Evolutionary conservation across 176 grass and related monocot genomes (phyloP).

Genomic region (Lolium rigidum): DNA sequence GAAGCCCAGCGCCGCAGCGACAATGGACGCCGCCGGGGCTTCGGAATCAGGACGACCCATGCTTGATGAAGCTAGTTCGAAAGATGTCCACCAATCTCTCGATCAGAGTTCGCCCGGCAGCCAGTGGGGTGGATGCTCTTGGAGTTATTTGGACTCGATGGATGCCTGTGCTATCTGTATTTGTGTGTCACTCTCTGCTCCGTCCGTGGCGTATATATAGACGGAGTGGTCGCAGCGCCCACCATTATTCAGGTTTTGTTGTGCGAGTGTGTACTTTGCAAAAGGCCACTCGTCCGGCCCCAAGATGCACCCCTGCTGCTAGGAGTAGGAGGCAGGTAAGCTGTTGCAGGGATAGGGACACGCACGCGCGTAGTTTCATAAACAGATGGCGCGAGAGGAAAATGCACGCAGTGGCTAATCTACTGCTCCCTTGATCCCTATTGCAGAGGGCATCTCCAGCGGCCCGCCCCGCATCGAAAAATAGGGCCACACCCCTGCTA

Average conservation of each 20-base stretch:
- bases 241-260: background rate
- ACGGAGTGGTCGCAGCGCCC: background rate
- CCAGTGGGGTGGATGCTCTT: background rate
- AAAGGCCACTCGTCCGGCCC: background rate
- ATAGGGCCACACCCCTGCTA: too few relatives aligned
- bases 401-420: too few relatives aligned
- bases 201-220: background rate
- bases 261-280: background rate
- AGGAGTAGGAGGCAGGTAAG: background rate
- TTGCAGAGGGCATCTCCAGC: too few relatives aligned
- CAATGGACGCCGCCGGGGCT: background rate
- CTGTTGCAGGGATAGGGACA: slow-evolving; percentile 43
- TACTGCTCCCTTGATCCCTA: too few relatives aligned
- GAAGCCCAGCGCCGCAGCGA: background rate
- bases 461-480: too few relatives aligned
- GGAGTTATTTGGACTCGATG: background rate
- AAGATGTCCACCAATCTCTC: background rate
- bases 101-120: background rate
- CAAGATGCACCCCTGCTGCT: background rate
- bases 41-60: slow-evolving; percentile 17
- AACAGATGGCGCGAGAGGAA: background rate
- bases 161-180: background rate
- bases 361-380: background rate
- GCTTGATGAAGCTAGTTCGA: background rate
- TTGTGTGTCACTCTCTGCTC: slow-evolving; percentile 6